Base-by-base conservation (phyloP, 768 basidiomycete species). In the Stropharia rugosoannulata region DNA sequence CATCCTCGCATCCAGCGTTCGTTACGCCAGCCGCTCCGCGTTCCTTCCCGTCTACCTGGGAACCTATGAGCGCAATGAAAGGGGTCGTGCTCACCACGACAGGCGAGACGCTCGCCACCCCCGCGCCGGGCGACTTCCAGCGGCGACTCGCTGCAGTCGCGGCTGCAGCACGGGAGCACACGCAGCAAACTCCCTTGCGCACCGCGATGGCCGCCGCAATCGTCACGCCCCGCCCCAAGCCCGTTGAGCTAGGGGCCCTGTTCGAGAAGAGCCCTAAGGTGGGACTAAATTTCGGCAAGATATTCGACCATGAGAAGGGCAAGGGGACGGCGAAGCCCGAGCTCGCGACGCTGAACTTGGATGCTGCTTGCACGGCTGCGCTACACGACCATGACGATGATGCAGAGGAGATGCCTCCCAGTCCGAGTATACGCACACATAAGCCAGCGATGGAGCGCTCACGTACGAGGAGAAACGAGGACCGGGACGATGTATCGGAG, bases 71-170 rank as follows among this genome's bases (percentile, higher is more conserved):
- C 3, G 85, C 85, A 1, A 87, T 87, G 85, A 86, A 86, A 65
- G 85, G 92, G 2, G 88, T 94, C 38, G 78, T 94, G 29, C 75
- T 93, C 37, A 92, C 92, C 0, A 75, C 85, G 7, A 92, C 92
- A 0, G 91, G 92, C 7, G 85, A 92, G 65, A 74, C 79, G 1
- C 74, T 93, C 6, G 76, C 82, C 3, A 94, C 91, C 11, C 91
- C 91, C 1, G 76, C 80, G 1, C 87, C 86, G 0, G 73, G 77
- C 0, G 86, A 88, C 62, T 74, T 91, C 0, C 80, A n/a, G 16
- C 35, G 51, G 16, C 4, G 35, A 3, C 45, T 46, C 27, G 45
- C 29, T 13, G 8, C 46, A 15, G 13, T 35, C 35, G 19, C 51
- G 39, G 18, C 49, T 16, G 37, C 40, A 22, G 37, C 37, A 12